phyloP scores from a whole-genome alignment of 2,329 filamentous ascomycete genomes.

The Diaporthe ampelina region DNA sequence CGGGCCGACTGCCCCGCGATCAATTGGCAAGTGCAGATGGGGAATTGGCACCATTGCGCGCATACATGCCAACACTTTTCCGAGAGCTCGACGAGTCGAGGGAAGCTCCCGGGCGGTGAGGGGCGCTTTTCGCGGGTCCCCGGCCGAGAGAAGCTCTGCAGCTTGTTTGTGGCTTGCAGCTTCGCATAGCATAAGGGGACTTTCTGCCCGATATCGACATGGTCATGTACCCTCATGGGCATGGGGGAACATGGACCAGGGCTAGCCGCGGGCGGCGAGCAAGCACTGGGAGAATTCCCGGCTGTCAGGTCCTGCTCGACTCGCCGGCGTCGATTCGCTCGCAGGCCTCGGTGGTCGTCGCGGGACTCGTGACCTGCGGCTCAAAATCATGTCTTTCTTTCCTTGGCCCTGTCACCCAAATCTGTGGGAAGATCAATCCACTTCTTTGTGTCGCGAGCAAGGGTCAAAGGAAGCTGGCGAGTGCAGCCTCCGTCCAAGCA shows the following conservation, averaged over 20 bases:
- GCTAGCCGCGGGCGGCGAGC: neutral
- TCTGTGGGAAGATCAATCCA: neutral
- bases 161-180: slow-evolving; percentile 11
- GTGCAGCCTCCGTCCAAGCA: slow-evolving; percentile 22
- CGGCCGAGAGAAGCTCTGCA: neutral
- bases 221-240: slow-evolving; percentile 12
- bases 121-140: slow-evolving; percentile 35
- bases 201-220: slow-evolving; percentile 9
- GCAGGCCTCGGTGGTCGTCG: slow-evolving; percentile 8
- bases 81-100: neutral
- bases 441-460: slow-evolving; percentile 14
- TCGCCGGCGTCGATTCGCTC: slow-evolving; percentile 1
- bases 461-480: slow-evolving; percentile 7
- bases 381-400: slow-evolving; percentile 11
- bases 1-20: slow-evolving; percentile 26
- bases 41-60: slow-evolving; percentile 3
- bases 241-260: slow-evolving; percentile 21
- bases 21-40: slow-evolving; percentile 33
- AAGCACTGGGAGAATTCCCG: neutral
- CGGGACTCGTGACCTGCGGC: slow-evolving; percentile 26
- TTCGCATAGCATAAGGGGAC: slow-evolving; percentile 11
- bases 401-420: slow-evolving; percentile 1
- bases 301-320: slow-evolving; percentile 18
- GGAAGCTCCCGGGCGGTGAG: slow-evolving; percentile 32
- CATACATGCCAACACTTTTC: neutral